A percentile compares a stretch with the other conserved stretches of the same genome.
Conservation (phyloP, 192 early-diverging fungal genomes). For the Mortierella claussenii region DNA sequence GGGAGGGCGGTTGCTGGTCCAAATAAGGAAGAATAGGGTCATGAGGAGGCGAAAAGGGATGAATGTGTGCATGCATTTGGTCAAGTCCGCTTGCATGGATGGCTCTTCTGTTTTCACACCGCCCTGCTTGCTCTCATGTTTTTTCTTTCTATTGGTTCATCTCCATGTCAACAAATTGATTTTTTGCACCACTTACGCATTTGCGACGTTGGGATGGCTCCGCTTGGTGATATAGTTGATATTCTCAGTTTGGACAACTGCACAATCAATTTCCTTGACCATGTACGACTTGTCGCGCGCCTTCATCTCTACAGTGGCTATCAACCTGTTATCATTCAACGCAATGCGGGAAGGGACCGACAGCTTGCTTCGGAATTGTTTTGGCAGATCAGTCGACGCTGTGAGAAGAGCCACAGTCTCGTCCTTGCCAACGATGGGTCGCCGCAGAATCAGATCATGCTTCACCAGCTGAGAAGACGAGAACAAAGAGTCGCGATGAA, state of each 20-base stretch:
- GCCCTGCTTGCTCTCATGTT: no score
- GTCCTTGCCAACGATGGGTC: conserved; percentile 1
- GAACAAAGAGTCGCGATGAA: conserved; percentile 33
- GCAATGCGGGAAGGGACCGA: conserved; percentile 15
- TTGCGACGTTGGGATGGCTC: conserved; percentile 27
- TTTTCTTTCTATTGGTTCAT: no score
- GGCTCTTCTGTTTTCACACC: no score
- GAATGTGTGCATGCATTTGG: background rate
- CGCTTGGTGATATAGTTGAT: conserved; percentile 23
- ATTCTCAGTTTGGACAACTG: conserved; percentile 40
- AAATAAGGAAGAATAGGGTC: conserved; percentile 6
- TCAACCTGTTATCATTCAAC: conserved; percentile 10
- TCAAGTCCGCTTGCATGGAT: no score
- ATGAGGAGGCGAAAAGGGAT: background rate
- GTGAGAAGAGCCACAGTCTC: conserved; percentile 1
- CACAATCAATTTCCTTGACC: conserved; percentile 39
- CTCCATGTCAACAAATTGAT: no score
- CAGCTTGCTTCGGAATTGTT: conserved; percentile 30
- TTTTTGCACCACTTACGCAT: conserved; percentile 49
- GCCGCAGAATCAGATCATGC: conserved; percentile 27
- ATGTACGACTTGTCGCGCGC: conserved; percentile 38
- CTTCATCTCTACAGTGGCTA: conserved; percentile 23
- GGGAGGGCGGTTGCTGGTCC: background rate
- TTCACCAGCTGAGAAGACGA: conserved; percentile 12
- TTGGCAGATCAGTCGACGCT: conserved; percentile 19